phyloP scores from a whole-genome alignment of 1,284 basidiomycete species.

The Heterobasidion parviporum region DNA sequence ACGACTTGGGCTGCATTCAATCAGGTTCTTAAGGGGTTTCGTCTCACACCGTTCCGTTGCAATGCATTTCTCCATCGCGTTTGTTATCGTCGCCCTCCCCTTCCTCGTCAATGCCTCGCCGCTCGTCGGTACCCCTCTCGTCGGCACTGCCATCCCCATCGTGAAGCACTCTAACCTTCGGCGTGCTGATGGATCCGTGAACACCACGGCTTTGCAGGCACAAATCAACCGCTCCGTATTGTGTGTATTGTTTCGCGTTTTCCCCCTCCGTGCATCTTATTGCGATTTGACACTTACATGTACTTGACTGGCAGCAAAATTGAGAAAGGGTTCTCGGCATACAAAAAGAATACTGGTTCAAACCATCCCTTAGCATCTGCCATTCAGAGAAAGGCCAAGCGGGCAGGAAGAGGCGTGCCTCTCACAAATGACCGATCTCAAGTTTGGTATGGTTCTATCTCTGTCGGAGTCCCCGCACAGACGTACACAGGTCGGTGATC shows the following conservation, averaged over 20 bases:
- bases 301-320: slow-evolving; percentile 3
- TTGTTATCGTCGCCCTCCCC: slow-evolving; percentile 10
- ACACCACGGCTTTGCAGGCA: neutral
- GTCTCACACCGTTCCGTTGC: neutral
- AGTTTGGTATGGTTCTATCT: slow-evolving; percentile 20
- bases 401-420: slow-evolving; percentile 4
- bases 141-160: slow-evolving; percentile 3
- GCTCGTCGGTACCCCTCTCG: neutral
- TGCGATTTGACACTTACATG: too few species aligned
- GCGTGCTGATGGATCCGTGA: neutral
- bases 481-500: slow-evolving; percentile 13
- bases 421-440: slow-evolving; percentile 10
- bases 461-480: slow-evolving; percentile 18
- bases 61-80: slow-evolving; percentile 12
- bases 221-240: neutral
- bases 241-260: neutral
- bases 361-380: slow-evolving; percentile 2
- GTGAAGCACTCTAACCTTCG: slow-evolving; percentile 1
- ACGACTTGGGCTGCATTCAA: neutral
- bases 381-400: slow-evolving; percentile 1
- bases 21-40: neutral
- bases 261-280: too few species aligned
- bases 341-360: slow-evolving; percentile 7
- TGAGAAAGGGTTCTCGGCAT: neutral
- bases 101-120: slow-evolving; percentile 10